Evolutionary conservation across 345 rosid genomes (phyloP), one percentile per base, ranked within the genome.

Genomic region (Populus davidiana): DNA sequence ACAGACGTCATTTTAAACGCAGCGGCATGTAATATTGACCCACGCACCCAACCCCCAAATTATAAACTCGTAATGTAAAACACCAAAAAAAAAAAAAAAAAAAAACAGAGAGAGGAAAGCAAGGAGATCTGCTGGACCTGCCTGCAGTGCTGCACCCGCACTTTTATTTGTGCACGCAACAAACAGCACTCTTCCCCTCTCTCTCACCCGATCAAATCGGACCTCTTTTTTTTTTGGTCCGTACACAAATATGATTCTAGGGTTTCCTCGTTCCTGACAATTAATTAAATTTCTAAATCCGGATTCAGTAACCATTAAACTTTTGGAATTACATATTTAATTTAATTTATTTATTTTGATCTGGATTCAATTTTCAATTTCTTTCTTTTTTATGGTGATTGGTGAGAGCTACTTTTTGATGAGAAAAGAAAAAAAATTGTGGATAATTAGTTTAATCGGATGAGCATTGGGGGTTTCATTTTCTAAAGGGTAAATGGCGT

Each of bases 401-500:
- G 49, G 63, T 52, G 66, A 54, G 23, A 6, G 20, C 35, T 21
- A 47, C 10, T 20, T 3, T 65, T 49, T 31, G 41, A 41, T 8
- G 2, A 21, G 25, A 23, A 61, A 12, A 25, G 10, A 21, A 61
- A 23, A 25, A 18, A 14, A 36, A 17, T 2, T 35, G 41, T 16
- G n/a, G 41, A 65, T 7, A 29, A 33, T 50, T 69, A n/a, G 63
- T 10, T 59, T n/a, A 9, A n/a, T n/a, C n/a, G 63, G 63, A 59
- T n/a, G 72, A 23, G 17, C 25, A 39, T 38, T 69, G 25, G 35
- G 71, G 49, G 1, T 61, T 36, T 68, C 20, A 21, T 47, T 63
- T 76, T 77, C 38, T 47, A 67, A 18, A 71, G 76, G 72, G 74
- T 54, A 20, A 80, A 96, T 96, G 99, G 97, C 99, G 62, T 96